Evolutionary conservation across 495 filamentous ascomycete species (phyloP), one percentile per base, ranked within the genome.

Genomic region (Neurospora sp.): DNA sequence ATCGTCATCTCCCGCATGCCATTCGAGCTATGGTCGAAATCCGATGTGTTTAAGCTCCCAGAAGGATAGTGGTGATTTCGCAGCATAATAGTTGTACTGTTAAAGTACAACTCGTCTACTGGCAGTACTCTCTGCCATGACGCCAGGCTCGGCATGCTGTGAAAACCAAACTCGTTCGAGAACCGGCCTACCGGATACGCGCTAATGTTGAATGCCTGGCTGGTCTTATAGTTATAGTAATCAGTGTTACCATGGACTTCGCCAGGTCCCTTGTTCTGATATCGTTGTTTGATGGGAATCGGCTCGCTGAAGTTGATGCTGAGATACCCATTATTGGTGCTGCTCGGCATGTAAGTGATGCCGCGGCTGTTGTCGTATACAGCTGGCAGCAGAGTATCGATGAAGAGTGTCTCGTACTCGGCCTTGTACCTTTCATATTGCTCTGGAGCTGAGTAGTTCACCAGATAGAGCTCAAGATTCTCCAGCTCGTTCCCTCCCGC

Each of bases 401-500:
- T 81, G 75, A 90, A 93, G 1, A 93, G 81, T 39, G 84, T 86
- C 71, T 91, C 88, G 76, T 91, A 92, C 74, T 91, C 85, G 9
- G 81, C 83, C 27, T 81, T 76, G 73, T 87, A 90, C 69, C 81
- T 81, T 3, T 81, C 77, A 10, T 81, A 73, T 41, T 73, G 72
- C 0, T 86, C 79, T 0, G 88, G 89, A 12, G 86, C 85, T 0
- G 79, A 78, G 3, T 75, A 14, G 37, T 85, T 78, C n/a, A 89
- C 83, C 0, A 81, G 72, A 2, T 75, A 78, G 31, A 92, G 80
- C 79, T 88, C 87, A 35, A 89, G 75, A 16, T 84, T 87, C 78
- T 91, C 88, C 2, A 92, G 81, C 75, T 92, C 90, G 69, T 92
- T 92, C 23, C 88, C 88, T 31, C 89, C 89, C 3, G 89, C 88